Base-by-base conservation (phyloP, 495 filamentous ascomycete species). In the Aspergillus sparsus region DNA sequence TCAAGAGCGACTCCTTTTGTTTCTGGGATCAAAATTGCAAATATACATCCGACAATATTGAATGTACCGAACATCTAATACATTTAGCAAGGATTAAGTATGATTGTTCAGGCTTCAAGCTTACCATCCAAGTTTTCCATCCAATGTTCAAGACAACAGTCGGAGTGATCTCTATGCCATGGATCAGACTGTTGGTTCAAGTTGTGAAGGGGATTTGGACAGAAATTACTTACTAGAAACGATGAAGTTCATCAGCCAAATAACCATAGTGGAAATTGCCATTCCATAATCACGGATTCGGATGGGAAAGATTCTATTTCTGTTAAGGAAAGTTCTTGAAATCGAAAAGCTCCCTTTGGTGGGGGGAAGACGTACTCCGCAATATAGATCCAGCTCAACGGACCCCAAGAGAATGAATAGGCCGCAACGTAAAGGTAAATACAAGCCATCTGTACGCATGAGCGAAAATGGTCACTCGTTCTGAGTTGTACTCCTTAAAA, bases 241-340 rank as follows among this genome's bases (percentile, higher is more conserved):
- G n/a, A 75, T 71, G 31, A 77, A 77, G 65, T 74, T 77, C 66
- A 76, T 76, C 0, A 76, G 68, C 75, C 75, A 77, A 41, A 76
- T 72, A 0, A 65, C 66, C 16, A 88, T 85, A 0, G 88, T 83
- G 5, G 83, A 87, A 27, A 87, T 67, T 3, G 86, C 83, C 3
- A 91, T 87, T 61, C 89, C 89, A 64, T 87, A 82, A 9, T 86
- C 85, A 21, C 89, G 81, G 6, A 91, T 80, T 3, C 88, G 82
- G 7, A 87, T 86, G 10, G 86, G 84, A 10, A 88, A 88, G 64
- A 92, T 91, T 76, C 37, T 49, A 21, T 16, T 36, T 45, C 9
- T 61, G 46, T 13, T 11, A 31, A 9, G 6, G 13, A 7, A 8
- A 42, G 44, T 34, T 8, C 27, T 15, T 31, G 42, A 8, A 1